These are phyloP conservation scores for Phytopythium mirpurense DNA, from an alignment of 352 stramenopile species.

Conservation along the genomic window DNA sequence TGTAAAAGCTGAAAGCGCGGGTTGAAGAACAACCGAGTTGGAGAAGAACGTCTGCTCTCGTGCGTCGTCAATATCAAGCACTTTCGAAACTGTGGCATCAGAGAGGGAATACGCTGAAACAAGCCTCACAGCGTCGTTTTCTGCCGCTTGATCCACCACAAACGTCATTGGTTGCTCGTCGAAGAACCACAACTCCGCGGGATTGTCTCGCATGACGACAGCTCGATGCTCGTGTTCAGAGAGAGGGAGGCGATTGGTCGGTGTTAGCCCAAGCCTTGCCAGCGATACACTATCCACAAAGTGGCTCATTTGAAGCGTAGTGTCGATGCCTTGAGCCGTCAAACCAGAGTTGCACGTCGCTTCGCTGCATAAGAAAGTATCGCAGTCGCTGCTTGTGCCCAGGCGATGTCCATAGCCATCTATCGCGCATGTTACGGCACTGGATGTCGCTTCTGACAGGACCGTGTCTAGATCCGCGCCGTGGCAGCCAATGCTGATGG, in stretches of 20 bases:
- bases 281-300: slow-evolving; percentile 52
- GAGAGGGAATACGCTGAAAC: slow-evolving; percentile 10
- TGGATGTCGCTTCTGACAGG: slow-evolving; percentile 12
- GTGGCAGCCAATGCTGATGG: slow-evolving; percentile 43
- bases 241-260: slow-evolving; percentile 34
- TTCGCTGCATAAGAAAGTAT: slow-evolving; percentile 25
- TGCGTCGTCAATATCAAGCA: slow-evolving; percentile 35
- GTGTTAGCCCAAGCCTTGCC: slow-evolving; percentile 30
- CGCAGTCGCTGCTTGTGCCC: slow-evolving; percentile 8
- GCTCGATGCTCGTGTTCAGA: slow-evolving; percentile 41
- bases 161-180: slow-evolving; percentile 26
- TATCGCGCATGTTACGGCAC: slow-evolving; percentile 21
- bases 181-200: slow-evolving; percentile 52
- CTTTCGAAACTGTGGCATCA: slow-evolving; percentile 6
- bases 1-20: slow-evolving; percentile 48
- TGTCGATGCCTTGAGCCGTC: slow-evolving; percentile 7
- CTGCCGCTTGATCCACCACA: slow-evolving; percentile 7
- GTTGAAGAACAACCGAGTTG: slow-evolving; percentile 32
- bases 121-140: slow-evolving; percentile 5
- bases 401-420: slow-evolving; percentile 12
- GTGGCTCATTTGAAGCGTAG: slow-evolving; percentile 31
- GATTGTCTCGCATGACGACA: slow-evolving; percentile 59
- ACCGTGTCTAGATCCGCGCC: slow-evolving; percentile 28
- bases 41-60: slow-evolving; percentile 57
- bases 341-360: slow-evolving; percentile 20